Conservation (phyloP, 2,329 filamentous ascomycete species). For the Exophiala calicioides region DNA sequence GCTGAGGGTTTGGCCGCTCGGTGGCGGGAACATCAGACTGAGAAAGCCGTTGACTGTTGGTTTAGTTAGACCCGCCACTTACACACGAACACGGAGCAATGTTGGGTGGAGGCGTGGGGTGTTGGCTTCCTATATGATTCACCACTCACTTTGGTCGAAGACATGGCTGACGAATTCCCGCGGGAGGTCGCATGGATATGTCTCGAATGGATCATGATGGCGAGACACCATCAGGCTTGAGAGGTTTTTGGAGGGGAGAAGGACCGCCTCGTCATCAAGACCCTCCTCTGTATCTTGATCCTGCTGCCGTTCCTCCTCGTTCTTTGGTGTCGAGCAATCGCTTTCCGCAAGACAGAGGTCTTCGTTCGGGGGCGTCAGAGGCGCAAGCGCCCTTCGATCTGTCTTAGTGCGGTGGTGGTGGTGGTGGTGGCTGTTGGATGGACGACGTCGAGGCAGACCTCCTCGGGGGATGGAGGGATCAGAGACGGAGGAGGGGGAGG, state of each 20-base stretch:
- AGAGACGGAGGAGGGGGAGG: too few species aligned
- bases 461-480: not conserved
- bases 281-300: not conserved
- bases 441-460: slow-evolving; percentile 6
- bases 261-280: slow-evolving; percentile 2
- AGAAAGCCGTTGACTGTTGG: slow-evolving; percentile 22
- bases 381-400: slow-evolving; percentile 7
- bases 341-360: slow-evolving; percentile 16
- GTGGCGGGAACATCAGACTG: slow-evolving; percentile 22
- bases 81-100: not conserved
- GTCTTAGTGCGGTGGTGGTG: slow-evolving; percentile 6
- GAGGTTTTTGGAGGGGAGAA: slow-evolving; percentile 3
- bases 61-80: not conserved
- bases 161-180: slow-evolving; percentile 23
- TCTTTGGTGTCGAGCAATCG: slow-evolving; percentile 14
- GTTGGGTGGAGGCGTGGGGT: too few species aligned
- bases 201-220: slow-evolving; percentile 22
- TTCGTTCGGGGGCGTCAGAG: slow-evolving; percentile 6
- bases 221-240: slow-evolving; percentile 16
- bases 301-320: slow-evolving; percentile 9
- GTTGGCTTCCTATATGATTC: too few species aligned
- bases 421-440: too few species aligned
- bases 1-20: slow-evolving; percentile 13
- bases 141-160: slow-evolving; percentile 20
- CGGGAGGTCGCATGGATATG: slow-evolving; percentile 21